Percentiles rank a stretch among this genome's conserved stretches.
Evolutionary conservation across 148 eudicot genomes (phyloP).

Genomic region (Arbutus unedo): DNA sequence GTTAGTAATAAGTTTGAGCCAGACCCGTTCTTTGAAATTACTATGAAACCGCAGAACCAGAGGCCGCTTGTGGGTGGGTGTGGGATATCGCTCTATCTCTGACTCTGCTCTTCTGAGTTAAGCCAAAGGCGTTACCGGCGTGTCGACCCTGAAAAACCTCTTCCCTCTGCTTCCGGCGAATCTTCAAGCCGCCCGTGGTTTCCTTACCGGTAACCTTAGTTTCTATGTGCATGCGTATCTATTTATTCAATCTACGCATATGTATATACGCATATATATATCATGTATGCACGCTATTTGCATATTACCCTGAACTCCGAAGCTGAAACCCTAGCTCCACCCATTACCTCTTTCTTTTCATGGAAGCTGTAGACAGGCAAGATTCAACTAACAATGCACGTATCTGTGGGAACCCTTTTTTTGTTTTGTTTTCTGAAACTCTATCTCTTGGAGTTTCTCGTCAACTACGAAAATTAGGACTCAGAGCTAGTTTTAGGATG

Average conservation of each 20-base stretch:
- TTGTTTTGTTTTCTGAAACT: neutral
- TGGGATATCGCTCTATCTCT: neutral
- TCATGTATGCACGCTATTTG: neutral
- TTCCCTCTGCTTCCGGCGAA: conserved; percentile 2
- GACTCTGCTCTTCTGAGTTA: neutral
- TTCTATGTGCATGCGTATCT: neutral
- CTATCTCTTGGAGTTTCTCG: neutral
- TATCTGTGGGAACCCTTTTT: neutral
- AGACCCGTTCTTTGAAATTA: conserved; percentile 18
- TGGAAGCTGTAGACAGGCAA: conserved; percentile 15
- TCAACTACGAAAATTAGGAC: neutral
- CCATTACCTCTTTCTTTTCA: neutral
- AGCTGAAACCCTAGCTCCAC: conserved; percentile 12
- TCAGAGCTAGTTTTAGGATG: neutral
- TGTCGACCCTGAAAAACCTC: neutral
- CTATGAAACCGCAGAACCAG: conserved; percentile 28
- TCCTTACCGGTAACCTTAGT: neutral
- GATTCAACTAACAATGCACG: conserved; percentile 12
- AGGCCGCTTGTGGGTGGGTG: conserved; percentile 1
- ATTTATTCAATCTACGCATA: neutral
- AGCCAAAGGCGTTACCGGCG: neutral
- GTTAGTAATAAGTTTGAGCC: neutral
- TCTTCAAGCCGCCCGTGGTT: neutral
- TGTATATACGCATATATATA: neutral
- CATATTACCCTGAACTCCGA: neutral